Percentiles rank a stretch among this genome's conserved stretches.
These are phyloP conservation scores for Elsinoe arachidis DNA, from an alignment of 2,329 filamentous ascomycete genomes.

Conservation along the genomic window DNA sequence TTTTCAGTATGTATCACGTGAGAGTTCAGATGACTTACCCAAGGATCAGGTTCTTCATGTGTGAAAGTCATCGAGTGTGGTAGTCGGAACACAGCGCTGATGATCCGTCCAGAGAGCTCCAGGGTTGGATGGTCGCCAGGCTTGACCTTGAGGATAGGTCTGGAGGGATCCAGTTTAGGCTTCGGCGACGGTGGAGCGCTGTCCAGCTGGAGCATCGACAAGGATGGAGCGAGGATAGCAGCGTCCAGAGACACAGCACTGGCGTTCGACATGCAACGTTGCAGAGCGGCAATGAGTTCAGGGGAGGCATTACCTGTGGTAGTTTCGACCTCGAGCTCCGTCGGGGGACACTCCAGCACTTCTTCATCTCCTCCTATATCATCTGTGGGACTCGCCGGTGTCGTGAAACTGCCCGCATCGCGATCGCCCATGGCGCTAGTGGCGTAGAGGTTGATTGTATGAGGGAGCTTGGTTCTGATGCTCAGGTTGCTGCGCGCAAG, in stretches of 20 bases:
- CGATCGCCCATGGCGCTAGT: too few species aligned
- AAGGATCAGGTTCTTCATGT: conserved; percentile 39
- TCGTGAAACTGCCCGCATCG: too few species aligned
- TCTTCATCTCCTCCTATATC: too few species aligned
- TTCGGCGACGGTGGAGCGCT: neutral
- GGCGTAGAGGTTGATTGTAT: too few species aligned
- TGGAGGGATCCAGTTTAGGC: neutral
- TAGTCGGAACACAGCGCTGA: conserved; percentile 56
- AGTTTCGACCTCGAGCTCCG: neutral
- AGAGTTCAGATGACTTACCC: conserved; percentile 36
- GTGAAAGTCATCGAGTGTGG: conserved; percentile 51
- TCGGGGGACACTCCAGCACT: neutral
- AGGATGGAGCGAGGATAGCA: neutral
- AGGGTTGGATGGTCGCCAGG: conserved; percentile 41
- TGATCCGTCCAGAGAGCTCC: conserved; percentile 52
- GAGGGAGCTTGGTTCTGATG: too few species aligned
- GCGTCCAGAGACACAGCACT: conserved; percentile 4
- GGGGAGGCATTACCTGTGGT: neutral
- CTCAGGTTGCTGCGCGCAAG: too few species aligned
- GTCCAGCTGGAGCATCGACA: neutral
- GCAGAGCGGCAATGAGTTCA: neutral
- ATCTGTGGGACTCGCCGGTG: too few species aligned
- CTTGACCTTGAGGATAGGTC: neutral
- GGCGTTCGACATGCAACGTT: neutral
- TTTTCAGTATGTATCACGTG: neutral